Evolutionary conservation across 768 basidiomycete genomes (phyloP).

Genomic region (Lactarius sp.): DNA sequence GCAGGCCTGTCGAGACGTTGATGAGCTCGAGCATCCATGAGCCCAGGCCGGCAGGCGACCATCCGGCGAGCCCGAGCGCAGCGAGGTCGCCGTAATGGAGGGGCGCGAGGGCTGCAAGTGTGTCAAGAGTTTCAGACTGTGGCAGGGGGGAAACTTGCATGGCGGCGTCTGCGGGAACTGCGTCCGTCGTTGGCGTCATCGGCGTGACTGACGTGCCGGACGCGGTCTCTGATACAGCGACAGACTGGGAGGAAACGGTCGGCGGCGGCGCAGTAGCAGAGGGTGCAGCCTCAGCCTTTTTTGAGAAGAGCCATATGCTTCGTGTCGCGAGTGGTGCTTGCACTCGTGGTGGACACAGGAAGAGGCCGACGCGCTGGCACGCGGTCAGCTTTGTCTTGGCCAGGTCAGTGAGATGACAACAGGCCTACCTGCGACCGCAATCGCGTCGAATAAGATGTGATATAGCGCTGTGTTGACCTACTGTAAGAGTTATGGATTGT

Average conservation of each 20-base stretch:
- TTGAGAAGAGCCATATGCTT: slow-evolving; percentile 20
- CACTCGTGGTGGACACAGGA: not conserved
- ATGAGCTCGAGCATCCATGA: slow-evolving; percentile 61
- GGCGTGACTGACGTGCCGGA: not conserved
- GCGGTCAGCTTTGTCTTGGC: not conserved
- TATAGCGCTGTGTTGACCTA: slow-evolving; percentile 13
- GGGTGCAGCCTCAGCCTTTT: slow-evolving; percentile 2
- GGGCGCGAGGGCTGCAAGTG: slow-evolving; percentile 33
- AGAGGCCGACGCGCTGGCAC: slow-evolving; percentile 10
- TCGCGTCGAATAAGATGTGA: not conserved
- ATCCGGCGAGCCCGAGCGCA: slow-evolving; percentile 56
- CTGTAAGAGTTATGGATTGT: not conserved
- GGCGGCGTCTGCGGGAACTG: slow-evolving; percentile 1
- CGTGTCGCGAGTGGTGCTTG: slow-evolving; percentile 2
- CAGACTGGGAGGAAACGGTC: not conserved
- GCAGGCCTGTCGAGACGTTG: slow-evolving; percentile 63
- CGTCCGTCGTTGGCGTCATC: not conserved
- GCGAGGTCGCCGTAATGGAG: slow-evolving; percentile 71
- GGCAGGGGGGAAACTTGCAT: not conserved
- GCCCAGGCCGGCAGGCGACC: slow-evolving; percentile 61
- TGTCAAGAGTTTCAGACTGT: not conserved
- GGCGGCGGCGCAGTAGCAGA: not conserved
- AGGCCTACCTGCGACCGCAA: slow-evolving; percentile 6
- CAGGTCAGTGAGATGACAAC: not conserved
- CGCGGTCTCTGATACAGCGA: not conserved